A percentile compares a stretch with the other conserved stretches of the same genome.
Evolutionary conservation across 495 filamentous ascomycete species (phyloP).

Genomic region (Apodospora peruviana): DNA sequence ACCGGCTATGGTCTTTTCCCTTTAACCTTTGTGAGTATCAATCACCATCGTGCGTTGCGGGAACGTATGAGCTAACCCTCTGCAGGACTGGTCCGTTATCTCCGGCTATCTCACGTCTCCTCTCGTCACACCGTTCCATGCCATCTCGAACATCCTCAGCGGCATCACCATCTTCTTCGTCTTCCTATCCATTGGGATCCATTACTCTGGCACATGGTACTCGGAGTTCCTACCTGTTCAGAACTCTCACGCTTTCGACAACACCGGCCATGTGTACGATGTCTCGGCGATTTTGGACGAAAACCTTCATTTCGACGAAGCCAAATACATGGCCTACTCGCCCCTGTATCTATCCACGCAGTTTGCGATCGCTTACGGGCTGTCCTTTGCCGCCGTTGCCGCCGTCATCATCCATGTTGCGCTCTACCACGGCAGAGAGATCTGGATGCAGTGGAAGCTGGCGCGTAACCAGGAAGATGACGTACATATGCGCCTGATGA

Average conservation of each 20-base stretch:
- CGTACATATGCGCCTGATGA: constrained; percentile 59
- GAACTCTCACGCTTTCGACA: constrained; percentile 53
- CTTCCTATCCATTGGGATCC: constrained; percentile 47
- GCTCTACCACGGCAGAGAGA: constrained; percentile 58
- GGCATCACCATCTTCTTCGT: constrained; percentile 51
- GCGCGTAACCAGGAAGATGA: constrained; percentile 57
- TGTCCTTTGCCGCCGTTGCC: constrained; percentile 63
- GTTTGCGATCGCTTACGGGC: constrained; percentile 58
- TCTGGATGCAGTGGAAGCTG: constrained; percentile 47
- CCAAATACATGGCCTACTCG: constrained; percentile 52
- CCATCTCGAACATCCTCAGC: constrained; percentile 53
- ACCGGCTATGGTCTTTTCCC: constrained; percentile 56
- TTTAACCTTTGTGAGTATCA: constrained; percentile 40
- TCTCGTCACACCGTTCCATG: constrained; percentile 64
- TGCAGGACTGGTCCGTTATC: constrained; percentile 57
- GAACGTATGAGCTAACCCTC: neutral
- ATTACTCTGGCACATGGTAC: constrained; percentile 63
- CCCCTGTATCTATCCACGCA: constrained; percentile 58
- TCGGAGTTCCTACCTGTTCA: constrained; percentile 52
- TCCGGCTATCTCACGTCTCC: constrained; percentile 61
- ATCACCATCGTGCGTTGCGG: neutral
- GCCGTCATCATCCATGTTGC: constrained; percentile 58
- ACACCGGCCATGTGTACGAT: constrained; percentile 53
- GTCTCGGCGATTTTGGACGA: constrained; percentile 45
- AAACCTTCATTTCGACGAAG: constrained; percentile 44